Base-by-base conservation (phyloP, 768 basidiomycete genomes). In the Boletellus emodensis region DNA sequence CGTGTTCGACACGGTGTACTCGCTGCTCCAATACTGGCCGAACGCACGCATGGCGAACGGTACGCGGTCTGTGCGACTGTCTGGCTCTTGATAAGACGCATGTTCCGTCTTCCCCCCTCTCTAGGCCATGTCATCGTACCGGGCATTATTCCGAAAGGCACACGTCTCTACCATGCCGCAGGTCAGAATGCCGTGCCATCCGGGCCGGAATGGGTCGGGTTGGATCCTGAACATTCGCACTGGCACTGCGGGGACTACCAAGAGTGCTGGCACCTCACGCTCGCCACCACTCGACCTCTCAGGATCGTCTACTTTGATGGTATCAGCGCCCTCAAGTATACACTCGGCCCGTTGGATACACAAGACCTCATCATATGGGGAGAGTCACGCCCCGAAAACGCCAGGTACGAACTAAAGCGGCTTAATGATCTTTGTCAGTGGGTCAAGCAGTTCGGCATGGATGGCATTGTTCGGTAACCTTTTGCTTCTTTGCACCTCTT, bases 231-330 rank as follows among this genome's bases (percentile, higher is more conserved):
- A 39, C 61, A 64, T 44, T 62, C 67, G 0, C 71, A 71, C 24
- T 35, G 72, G 6, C 74, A 77, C 54, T 52, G 51, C 36, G 41
- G 36, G 20, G 46, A 52, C 20, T 28, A 20, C 10, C 22, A 15
- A 40, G 47, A 26, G 33, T 52, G 51, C 33, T 52, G 51, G 51
- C 30, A 41, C 26, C 28, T 47, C 13, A 43, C 51, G 8, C 38
- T 56, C 14, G 44, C 54, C 7, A 40, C 46, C 22, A 51, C 56
- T 26, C 57, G 64, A 15, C 60, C 75, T 1, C 58, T 81, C 30
- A 75, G 72, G 36, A 59, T 80, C 3, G 48, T 80, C 8, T 79
- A 80, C 53, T 80, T 81, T 38, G 80, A 82, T 44, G 79, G 80
- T 0, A 75, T 63, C 39, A 77, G 78, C 46, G 78, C 74, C 0